Evolutionary conservation across 768 basidiomycete species (phyloP), one percentile per base, ranked within the genome.

Genomic region (Serendipita vermifera): DNA sequence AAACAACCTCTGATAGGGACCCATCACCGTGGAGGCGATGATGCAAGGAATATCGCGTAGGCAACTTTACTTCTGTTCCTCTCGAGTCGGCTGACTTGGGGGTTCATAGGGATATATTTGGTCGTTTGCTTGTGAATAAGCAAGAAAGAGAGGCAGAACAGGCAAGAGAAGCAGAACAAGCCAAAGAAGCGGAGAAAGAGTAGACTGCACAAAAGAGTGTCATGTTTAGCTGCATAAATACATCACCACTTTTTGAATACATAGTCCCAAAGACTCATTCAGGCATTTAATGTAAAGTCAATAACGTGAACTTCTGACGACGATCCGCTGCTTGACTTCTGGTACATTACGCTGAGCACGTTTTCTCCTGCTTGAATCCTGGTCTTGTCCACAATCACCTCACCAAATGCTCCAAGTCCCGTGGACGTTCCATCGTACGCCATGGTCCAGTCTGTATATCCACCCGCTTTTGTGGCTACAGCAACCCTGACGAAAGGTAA

Each of bases 401-500:
- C 54, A n/a, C 54, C 54, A 27, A 55, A 55, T 5, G 33, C 54
- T 13, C 38, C 38, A 11, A 55, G 54, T 11, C 41, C 41, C 9
- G 54, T 20, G 7, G 54, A 36, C 35, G 33, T 41, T 20, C 55
- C 58, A 15, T 43, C 27, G 31, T 43, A 58, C 6, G 54, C 54
- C 17, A 38, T 14, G 13, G 43, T 15, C 57, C 57, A 57, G 17
- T 57, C 57, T 26, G 43, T 57, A 7, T 26, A 57, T 17, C 32
- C 32, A 11, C 43, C 13, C 17, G 36, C 39, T 26, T 57, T 57
- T 33, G 48, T 53, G 5, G 57, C 57, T 6, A 20, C 35, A 43
- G 48, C 38, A 29, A 57, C 36, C 11, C 53, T 29, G 5, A 53
- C 33, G 53, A 54, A 58, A 3, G 58, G 58, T 32, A 58, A 27